These are phyloP conservation scores for Penicillium pancosmium DNA, from an alignment of 495 filamentous ascomycete species.

Conservation along the genomic window DNA sequence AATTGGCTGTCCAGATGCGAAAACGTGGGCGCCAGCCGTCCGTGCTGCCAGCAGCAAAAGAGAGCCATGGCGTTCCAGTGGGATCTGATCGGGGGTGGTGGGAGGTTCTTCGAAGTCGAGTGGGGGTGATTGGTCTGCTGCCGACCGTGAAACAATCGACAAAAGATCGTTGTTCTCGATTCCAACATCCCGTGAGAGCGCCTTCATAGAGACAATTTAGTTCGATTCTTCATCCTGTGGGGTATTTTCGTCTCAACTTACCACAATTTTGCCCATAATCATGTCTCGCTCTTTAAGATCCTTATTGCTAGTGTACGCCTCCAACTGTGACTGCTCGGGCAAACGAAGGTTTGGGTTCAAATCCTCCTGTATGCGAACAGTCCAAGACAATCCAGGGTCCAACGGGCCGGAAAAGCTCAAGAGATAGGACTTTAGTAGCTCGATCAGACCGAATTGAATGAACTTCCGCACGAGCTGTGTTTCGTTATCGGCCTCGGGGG, in stretches of 20 bases:
- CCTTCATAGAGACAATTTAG: constrained; percentile 43
- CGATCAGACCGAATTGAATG: constrained; percentile 83
- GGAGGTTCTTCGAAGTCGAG: constrained; percentile 47
- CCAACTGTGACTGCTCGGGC: constrained; percentile 55
- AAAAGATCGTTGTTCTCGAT: constrained; percentile 56
- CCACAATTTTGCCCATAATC: constrained; percentile 75
- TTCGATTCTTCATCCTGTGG: no score
- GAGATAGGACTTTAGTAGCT: constrained; percentile 81
- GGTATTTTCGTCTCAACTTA: constrained; percentile 41
- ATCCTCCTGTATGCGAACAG: constrained; percentile 74
- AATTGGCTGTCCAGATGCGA: constrained; percentile 31
- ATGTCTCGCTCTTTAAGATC: constrained; percentile 64
- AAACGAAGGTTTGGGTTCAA: constrained; percentile 54
- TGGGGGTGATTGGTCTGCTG: constrained; percentile 41
- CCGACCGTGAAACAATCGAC: constrained; percentile 37
- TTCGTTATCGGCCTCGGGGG: constrained; percentile 54
- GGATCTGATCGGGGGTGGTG: constrained; percentile 62
- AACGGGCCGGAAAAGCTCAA: constrained; percentile 56
- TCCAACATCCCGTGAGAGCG: constrained; percentile 72
- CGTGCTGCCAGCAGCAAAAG: constrained; percentile 61
- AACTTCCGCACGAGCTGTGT: constrained; percentile 64
- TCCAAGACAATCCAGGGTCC: constrained; percentile 71
- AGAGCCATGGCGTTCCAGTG: constrained; percentile 71
- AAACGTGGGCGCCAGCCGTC: constrained; percentile 45
- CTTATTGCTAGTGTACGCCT: constrained; percentile 65